Base-by-base conservation (phyloP, 2,329 filamentous ascomycete genomes). In the Didymella keratinophila region DNA sequence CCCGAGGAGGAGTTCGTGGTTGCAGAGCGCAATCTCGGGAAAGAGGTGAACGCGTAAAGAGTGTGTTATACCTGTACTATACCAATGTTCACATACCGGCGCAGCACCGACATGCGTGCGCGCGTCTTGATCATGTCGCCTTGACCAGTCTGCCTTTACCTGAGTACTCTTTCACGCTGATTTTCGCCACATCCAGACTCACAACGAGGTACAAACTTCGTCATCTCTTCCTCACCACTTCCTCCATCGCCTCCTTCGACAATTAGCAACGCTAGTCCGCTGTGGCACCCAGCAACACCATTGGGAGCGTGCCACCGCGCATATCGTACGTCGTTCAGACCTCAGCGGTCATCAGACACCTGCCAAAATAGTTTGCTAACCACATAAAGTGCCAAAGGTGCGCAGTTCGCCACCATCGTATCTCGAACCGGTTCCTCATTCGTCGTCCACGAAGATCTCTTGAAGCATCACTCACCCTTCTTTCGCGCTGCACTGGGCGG, bases 81-180 rank as follows among this genome's bases (percentile, higher is more conserved):
- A 57, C 58, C 57, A 60, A 60, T 60, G 52, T 60, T 20, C 28
- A 60, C 53, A 56, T 56, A 56, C 32, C 43, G 10, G 44, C 37
- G 52, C 46, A 46, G 36, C 27, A 50, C 14, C 27, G 1, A 30
- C 8, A 27, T 12, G 16, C 21, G 36, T 23, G 34, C 20, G 49
- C 39, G 42, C 27, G 18, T 16, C n/a, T n/a, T n/a, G n/a, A n/a
- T n/a, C n/a, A n/a, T n/a, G n/a, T n/a, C n/a, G n/a, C n/a, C n/a
- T n/a, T n/a, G n/a, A n/a, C n/a, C n/a, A n/a, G n/a, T n/a, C n/a
- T n/a, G n/a, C n/a, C n/a, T n/a, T n/a, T n/a, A n/a, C n/a, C n/a
- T n/a, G n/a, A n/a, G n/a, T n/a, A n/a, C n/a, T n/a, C n/a, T n/a
- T n/a, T n/a, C n/a, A n/a, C n/a, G n/a, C n/a, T n/a, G n/a, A n/a